These are phyloP conservation scores for Bothriochloa decipiens DNA, from an alignment of 176 grass and related monocot species.

Conservation along the genomic window DNA sequence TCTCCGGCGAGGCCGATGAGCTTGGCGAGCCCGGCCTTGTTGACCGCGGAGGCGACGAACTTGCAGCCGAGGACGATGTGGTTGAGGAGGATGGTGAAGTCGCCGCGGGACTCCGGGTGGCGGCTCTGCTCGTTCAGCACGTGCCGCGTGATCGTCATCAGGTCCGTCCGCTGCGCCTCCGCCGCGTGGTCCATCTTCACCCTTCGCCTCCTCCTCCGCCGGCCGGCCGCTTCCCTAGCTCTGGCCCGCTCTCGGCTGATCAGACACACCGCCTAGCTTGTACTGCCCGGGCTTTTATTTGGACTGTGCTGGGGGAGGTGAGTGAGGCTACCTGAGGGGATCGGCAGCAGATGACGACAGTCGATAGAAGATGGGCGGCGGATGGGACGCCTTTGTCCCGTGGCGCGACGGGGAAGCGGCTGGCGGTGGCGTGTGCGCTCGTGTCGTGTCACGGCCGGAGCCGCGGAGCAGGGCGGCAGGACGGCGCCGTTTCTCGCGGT, in stretches of 20 bases:
- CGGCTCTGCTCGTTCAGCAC: constrained; percentile 95
- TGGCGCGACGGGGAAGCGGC: background rate
- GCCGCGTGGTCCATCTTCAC: constrained; percentile 79
- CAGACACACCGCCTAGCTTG: background rate
- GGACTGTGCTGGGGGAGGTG: no score
- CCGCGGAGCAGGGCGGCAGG: background rate
- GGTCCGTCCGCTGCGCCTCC: constrained; percentile 81
- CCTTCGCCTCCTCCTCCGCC: background rate
- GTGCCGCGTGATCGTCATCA: constrained; percentile 96
- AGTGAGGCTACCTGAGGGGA: background rate
- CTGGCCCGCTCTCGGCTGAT: background rate
- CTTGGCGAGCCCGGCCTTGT: constrained; percentile 92
- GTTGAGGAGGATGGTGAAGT: constrained; percentile 95
- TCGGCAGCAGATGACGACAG: background rate
- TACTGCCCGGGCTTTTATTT: background rate
- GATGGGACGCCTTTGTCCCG: constrained; percentile 37
- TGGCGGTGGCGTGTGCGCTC: background rate
- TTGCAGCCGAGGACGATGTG: constrained; percentile 99
- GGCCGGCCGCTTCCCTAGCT: no score
- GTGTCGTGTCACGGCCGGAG: background rate
- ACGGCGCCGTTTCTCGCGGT: background rate
- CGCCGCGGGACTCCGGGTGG: constrained; percentile 77
- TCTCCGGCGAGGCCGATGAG: constrained; percentile 89
- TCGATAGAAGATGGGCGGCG: constrained; percentile 5
- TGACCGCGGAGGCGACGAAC: constrained; percentile 95